phyloP scores from a whole-genome alignment of 1,284 basidiomycete genomes.

The Paramarasmius palmivorus region DNA sequence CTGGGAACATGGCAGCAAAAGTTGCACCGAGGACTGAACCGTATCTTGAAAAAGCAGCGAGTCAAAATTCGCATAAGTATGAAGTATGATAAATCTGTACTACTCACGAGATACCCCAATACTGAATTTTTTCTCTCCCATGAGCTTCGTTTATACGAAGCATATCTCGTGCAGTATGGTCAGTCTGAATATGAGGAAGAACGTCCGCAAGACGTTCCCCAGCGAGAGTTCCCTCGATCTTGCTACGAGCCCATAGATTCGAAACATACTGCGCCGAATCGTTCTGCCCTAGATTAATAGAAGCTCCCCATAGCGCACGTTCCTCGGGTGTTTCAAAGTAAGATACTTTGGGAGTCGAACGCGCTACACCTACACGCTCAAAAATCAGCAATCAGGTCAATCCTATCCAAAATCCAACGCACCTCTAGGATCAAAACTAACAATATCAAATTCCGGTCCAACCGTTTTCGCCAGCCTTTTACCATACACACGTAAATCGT shows the following conservation, averaged over 20 bases:
- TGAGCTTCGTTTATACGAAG: slow-evolving; percentile 25
- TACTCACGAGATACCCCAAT: slow-evolving; percentile 28
- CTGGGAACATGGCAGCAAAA: slow-evolving; percentile 24
- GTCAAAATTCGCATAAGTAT: neutral
- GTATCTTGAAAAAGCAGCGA: slow-evolving; percentile 14
- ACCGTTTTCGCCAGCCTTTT: slow-evolving; percentile 11
- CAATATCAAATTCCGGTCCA: slow-evolving; percentile 30
- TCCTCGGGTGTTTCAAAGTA: slow-evolving; percentile 9
- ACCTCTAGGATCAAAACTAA: slow-evolving; percentile 36
- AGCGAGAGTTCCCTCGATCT: slow-evolving; percentile 22
- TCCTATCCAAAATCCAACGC: neutral
- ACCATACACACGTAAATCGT: slow-evolving; percentile 8
- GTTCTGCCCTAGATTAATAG: slow-evolving; percentile 10
- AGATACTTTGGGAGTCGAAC: slow-evolving; percentile 1
- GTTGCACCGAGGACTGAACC: slow-evolving; percentile 21
- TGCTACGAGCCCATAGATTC: slow-evolving; percentile 16
- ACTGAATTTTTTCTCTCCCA: slow-evolving; percentile 24
- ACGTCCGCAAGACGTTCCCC: slow-evolving; percentile 16
- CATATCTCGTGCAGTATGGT: slow-evolving; percentile 29
- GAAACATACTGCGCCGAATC: slow-evolving; percentile 19
- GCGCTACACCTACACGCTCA: slow-evolving; percentile 13
- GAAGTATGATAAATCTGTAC: neutral
- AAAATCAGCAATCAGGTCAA: neutral
- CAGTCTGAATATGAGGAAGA: slow-evolving; percentile 23
- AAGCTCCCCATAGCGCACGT: slow-evolving; percentile 5